Percentiles rank a stretch among this genome's conserved stretches.
Evolutionary conservation across 2,329 filamentous ascomycete genomes (phyloP).

Genomic region (Cladosporium austrohemisphaericum): DNA sequence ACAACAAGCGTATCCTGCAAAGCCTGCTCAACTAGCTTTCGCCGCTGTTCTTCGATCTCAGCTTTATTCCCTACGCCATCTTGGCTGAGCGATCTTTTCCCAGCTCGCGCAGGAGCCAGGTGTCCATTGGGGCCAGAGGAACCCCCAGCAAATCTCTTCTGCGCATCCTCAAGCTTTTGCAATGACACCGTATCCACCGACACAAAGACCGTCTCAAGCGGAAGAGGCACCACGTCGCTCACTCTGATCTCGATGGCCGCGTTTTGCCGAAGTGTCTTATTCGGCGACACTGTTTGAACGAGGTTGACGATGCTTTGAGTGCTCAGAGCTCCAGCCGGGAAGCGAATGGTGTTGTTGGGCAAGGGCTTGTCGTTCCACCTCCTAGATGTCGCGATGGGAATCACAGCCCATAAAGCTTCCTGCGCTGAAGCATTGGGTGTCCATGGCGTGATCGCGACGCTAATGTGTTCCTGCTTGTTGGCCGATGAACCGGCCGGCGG

Average conservation of each 20-base stretch:
- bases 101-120: conserved; percentile 20
- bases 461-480: conserved; percentile 43
- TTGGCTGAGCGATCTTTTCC: conserved; percentile 22
- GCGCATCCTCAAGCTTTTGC: conserved; percentile 74
- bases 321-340: conserved; percentile 66
- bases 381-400: conserved; percentile 59
- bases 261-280: conserved; percentile 69
- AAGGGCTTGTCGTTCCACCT: conserved; percentile 56
- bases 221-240: conserved; percentile 73
- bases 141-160: conserved; percentile 73
- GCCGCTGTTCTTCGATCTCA: conserved; percentile 23
- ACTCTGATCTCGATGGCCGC: conserved; percentile 79
- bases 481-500: conserved; percentile 3
- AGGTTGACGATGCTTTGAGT: conserved; percentile 75
- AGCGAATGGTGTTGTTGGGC: conserved; percentile 73
- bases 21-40: conserved; percentile 61
- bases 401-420: conserved; percentile 75
- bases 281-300: conserved; percentile 68
- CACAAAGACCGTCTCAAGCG: conserved; percentile 81
- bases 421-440: conserved; percentile 54
- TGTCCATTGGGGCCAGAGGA: conserved; percentile 38
- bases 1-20: conserved; percentile 70
- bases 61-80: conserved; percentile 15
- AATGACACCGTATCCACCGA: conserved; percentile 78
- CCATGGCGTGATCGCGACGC: conserved; percentile 74